Evolutionary conservation across 805 yeast genomes (phyloP), one percentile per base, ranked within the genome.

Genomic region (Komagataella ulmi): DNA sequence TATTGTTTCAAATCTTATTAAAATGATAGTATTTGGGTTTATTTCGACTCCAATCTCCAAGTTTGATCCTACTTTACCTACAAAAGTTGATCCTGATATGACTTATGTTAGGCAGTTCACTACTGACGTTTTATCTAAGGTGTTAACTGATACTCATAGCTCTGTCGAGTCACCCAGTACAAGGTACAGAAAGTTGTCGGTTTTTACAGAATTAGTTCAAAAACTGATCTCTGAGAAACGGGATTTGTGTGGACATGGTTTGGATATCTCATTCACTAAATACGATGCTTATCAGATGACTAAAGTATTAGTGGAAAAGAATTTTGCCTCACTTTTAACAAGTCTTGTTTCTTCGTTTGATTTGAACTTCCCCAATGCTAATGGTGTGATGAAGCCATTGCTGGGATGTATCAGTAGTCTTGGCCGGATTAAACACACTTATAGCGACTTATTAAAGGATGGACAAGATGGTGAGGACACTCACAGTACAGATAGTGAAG

Each of bases 101-200:
- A 71, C 79, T 0, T 81, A 83, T 59, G 80, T 88, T 24, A 69
- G 97, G 53, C 83, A 80, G 58, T 85, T 84, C 61, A 77, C 87
- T 1, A 75, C 81, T 19, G 96, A 89, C 55, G 73, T 81, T 0
- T 64, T 88, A 3, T 70, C 78, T 43, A 85, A 80, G 55, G 79
- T 80, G 0, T 60, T 88, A 47, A 79, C 74, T 50, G 88, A 82
- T 3, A 67, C 79, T 0, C 64, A 65, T 17, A 50, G 59, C 0
- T 65, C 74, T 1, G 55, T 61, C 1, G 65, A 66, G 1, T 55
- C 66, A 3, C 68, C 79, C 14, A 65, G 69, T n/a, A 57, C 62
- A 1, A 65, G 77, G n/a, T 82, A 83, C 57, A 71, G 79, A 3
- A 79, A 79, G 57, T 62, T 84, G 6, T 66, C 74, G 23, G 80